Base-by-base conservation (phyloP, 2,329 filamentous ascomycete genomes). In the Sclerotinia subarctica region DNA sequence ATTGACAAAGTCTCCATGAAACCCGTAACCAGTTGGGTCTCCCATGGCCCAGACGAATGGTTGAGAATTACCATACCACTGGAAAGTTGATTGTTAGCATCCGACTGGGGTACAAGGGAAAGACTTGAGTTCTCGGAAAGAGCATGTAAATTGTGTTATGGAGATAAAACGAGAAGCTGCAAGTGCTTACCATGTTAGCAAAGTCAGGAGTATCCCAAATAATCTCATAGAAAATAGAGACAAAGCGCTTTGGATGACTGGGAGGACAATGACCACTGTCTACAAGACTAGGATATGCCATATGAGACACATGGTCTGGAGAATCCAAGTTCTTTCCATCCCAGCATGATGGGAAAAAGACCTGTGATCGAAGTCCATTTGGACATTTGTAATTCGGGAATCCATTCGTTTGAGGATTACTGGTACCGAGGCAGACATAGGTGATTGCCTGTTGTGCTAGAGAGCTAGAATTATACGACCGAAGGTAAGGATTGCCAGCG, bases 301-400 rank as follows among this genome's bases (percentile, higher is more conserved):
- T 81, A 72, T 88, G 87, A 63, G 78, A 84, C 72, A 82, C 83
- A 76, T 88, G 85, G 75, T 87, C 80, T 0, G 78, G 59, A 8
- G 81, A 81, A 74, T 88, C 85, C 29, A 86, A 73, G 70, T 87
- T 82, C 56, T 79, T 78, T 46, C 87, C 87, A 69, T 90, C 82
- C 87, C 87, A 89, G 79, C 87, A 89, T 5, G 82, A 82, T 1
- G 85, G 86, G 75, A 88, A 88, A 74, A 82, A 83, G 26, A 87
- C 79, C 72, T 88, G 83, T 19, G 82, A 79, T 51, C 85, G 82
- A 26, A 83, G 79, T 53, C 85, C 81, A 47, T 81, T 76, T 8
- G 81, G 80, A 74, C 87, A 89, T 68, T 83, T 84, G 69, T 81
- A 80, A 70, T 81, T 81, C 1, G 86, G 87, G 44, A 90, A 81